phyloP scores from a whole-genome alignment of 2,329 filamentous ascomycete species.

The Cyanodermella asteris region DNA sequence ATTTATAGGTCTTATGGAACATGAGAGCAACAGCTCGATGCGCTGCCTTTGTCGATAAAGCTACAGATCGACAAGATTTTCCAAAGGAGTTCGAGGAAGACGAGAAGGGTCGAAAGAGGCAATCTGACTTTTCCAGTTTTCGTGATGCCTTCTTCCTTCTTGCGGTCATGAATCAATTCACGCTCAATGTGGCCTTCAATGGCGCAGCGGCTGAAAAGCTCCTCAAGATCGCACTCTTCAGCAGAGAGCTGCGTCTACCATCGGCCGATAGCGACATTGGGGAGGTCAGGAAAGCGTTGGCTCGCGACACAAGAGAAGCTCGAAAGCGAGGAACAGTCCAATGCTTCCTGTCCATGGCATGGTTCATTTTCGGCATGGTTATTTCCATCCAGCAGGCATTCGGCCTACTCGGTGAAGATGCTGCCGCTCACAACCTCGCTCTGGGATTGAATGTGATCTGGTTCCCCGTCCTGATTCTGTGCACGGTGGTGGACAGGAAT shows the following conservation, averaged over 20 bases:
- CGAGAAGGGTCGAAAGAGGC: too few species aligned
- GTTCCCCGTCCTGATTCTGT: constrained; percentile 23
- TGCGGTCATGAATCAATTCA: constrained; percentile 24
- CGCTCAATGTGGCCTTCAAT: constrained; percentile 13
- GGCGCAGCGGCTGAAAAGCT: constrained; percentile 15
- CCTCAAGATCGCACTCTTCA: constrained; percentile 19
- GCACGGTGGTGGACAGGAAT: constrained; percentile 25
- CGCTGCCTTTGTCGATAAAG: constrained; percentile 12
- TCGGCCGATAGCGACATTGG: too few species aligned
- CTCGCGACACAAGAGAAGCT: constrained; percentile 16
- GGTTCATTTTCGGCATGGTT: constrained; percentile 17
- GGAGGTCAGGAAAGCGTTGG: constrained; percentile 15
- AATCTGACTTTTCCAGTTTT: constrained; percentile 7
- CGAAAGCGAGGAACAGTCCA: constrained; percentile 18
- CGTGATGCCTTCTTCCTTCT: constrained; percentile 24
- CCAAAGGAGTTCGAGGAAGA: too few species aligned
- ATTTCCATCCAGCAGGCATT: constrained; percentile 13
- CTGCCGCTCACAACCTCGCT: constrained; percentile 22
- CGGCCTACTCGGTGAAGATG: constrained; percentile 15
- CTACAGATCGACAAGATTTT: constrained; percentile 6
- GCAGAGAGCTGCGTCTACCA: too few species aligned
- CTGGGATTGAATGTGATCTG: constrained; percentile 23
- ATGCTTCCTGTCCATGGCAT: constrained; percentile 19
- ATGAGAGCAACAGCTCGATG: constrained; percentile 14
- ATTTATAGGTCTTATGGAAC: constrained; percentile 16